Conservation (phyloP, 768 basidiomycete species). For the Suillus subluteus region DNA sequence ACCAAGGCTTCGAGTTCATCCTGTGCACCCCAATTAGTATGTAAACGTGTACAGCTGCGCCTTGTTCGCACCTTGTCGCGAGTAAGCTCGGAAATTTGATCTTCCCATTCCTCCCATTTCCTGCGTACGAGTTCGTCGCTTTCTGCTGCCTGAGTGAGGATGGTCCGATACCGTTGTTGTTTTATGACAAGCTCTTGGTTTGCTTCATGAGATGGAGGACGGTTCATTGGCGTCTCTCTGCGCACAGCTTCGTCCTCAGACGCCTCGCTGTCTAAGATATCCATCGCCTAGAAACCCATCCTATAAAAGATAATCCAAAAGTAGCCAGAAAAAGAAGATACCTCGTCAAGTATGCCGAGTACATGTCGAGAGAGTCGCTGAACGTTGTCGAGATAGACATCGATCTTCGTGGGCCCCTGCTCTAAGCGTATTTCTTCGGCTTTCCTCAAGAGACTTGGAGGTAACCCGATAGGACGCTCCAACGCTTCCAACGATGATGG, state of each 20-base stretch:
- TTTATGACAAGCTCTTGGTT: slow-evolving; percentile 75
- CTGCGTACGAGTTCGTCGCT: slow-evolving; percentile 78
- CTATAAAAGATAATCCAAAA: slow-evolving; percentile 6
- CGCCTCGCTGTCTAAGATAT: slow-evolving; percentile 88
- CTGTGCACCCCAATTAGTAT: slow-evolving; percentile 40
- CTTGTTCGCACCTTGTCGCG: slow-evolving; percentile 54
- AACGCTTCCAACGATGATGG: slow-evolving; percentile 88
- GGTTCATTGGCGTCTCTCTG: slow-evolving; percentile 47
- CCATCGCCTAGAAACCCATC: slow-evolving; percentile 66
- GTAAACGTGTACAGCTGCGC: neutral
- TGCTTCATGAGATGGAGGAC: slow-evolving; percentile 77
- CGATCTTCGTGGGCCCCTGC: slow-evolving; percentile 74
- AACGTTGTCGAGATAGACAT: slow-evolving; percentile 73
- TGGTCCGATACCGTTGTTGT: slow-evolving; percentile 69
- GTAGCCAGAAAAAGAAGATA: slow-evolving; percentile 33
- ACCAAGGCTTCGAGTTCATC: slow-evolving; percentile 66
- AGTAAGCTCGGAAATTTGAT: slow-evolving; percentile 68
- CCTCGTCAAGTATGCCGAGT: slow-evolving; percentile 73
- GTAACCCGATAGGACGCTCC: slow-evolving; percentile 84
- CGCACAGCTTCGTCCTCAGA: slow-evolving; percentile 80
- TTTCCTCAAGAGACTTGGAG: slow-evolving; percentile 83
- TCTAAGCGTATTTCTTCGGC: slow-evolving; percentile 83
- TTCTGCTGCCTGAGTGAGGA: slow-evolving; percentile 69
- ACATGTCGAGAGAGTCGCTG: slow-evolving; percentile 66
- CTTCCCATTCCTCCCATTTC: slow-evolving; percentile 92